A percentile compares a stretch with the other conserved stretches of the same genome.
Conservation (phyloP, 495 filamentous ascomycete species). For the Cercophora samala region DNA sequence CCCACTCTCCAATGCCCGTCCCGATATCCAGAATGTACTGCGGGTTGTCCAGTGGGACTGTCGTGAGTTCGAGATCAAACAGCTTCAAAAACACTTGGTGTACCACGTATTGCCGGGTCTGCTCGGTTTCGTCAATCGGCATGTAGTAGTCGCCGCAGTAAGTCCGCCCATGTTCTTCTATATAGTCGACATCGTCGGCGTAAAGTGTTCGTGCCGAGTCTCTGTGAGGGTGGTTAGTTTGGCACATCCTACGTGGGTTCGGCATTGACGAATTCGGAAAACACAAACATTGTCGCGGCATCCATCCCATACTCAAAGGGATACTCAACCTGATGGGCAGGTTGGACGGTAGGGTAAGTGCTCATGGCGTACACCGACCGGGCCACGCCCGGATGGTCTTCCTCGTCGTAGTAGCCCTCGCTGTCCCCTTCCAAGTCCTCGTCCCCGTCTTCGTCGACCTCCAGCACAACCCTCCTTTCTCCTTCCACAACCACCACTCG, state of each 20-base stretch:
- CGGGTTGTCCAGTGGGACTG: conserved; percentile 52
- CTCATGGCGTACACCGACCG: conserved; percentile 7
- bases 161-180: conserved; percentile 61
- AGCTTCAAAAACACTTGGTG: conserved; percentile 63
- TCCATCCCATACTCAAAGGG: not conserved
- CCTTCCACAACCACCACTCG: not conserved
- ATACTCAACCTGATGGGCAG: not conserved
- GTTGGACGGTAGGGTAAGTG: conserved; percentile 3
- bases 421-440: not conserved
- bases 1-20: conserved; percentile 70
- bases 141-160: conserved; percentile 71
- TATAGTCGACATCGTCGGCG: conserved; percentile 52
- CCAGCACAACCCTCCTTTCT: not conserved
- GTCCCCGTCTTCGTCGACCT: conserved; percentile 4
- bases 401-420: not conserved
- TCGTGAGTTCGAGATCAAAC: conserved; percentile 58
- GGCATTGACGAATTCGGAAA: not conserved
- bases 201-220: conserved; percentile 60
- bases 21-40: conserved; percentile 65
- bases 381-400: not conserved
- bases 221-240: conserved; percentile 14
- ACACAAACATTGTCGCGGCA: conserved; percentile 4
- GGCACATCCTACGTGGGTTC: not conserved
- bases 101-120: conserved; percentile 64
- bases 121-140: conserved; percentile 73